These are phyloP conservation scores for Serpula lacrymans DNA, from an alignment of 768 basidiomycete species.

Conservation along the genomic window DNA sequence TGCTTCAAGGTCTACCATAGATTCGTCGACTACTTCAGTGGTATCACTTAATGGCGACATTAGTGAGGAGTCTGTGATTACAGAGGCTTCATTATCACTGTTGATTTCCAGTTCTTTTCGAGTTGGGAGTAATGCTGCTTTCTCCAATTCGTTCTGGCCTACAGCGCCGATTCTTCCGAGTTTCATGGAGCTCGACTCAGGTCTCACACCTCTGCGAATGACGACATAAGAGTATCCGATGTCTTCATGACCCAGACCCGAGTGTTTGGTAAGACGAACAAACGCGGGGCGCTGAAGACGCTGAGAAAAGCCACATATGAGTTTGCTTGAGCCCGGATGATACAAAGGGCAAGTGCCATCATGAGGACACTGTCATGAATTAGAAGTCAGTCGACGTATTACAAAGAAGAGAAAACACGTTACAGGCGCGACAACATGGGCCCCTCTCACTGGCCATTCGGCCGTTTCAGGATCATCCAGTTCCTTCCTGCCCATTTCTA, in stretches of 20 bases:
- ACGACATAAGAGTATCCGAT: conserved; percentile 89
- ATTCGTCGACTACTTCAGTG: too few species aligned
- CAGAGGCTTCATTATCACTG: conserved; percentile 12
- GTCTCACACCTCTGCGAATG: conserved; percentile 75
- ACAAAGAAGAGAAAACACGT: conserved; percentile 24
- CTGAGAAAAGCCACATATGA: conserved; percentile 83
- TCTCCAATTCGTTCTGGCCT: conserved; percentile 27
- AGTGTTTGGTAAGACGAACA: conserved; percentile 85
- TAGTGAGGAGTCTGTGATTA: conserved; percentile 15
- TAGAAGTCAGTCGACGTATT: neutral
- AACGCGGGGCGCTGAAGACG: conserved; percentile 84
- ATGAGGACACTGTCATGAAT: conserved; percentile 73
- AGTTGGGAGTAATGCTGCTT: conserved; percentile 2
- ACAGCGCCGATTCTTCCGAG: conserved; percentile 28
- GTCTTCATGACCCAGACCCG: conserved; percentile 80
- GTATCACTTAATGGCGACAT: too few species aligned
- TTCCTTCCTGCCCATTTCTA: conserved; percentile 61
- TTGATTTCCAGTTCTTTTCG: conserved; percentile 19
- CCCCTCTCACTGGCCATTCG: conserved; percentile 44
- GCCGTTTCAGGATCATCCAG: conserved; percentile 41
- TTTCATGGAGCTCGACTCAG: conserved; percentile 22
- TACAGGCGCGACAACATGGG: conserved; percentile 88
- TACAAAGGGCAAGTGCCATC: conserved; percentile 81
- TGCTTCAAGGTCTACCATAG: conserved; percentile 48
- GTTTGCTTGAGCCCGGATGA: conserved; percentile 45